These are phyloP conservation scores for Globisporangium nodosum DNA, from an alignment of 352 stramenopile species.

Conservation along the genomic window DNA sequence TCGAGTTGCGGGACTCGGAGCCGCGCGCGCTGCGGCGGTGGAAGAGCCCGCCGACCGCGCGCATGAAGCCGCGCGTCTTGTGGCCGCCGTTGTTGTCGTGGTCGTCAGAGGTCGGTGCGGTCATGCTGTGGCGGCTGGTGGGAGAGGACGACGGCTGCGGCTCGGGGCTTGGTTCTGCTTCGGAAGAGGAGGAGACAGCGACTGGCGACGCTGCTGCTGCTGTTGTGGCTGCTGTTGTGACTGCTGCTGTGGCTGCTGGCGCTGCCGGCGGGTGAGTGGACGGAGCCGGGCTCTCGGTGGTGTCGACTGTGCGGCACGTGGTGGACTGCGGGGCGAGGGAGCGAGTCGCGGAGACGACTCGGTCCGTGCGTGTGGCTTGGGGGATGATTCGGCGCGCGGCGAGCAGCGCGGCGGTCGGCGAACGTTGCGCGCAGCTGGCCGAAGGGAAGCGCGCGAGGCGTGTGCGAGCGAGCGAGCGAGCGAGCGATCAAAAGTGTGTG, in stretches of 20 bases:
- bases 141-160: neutral
- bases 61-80: conserved; percentile 41
- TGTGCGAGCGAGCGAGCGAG: neutral
- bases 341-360: conserved; percentile 1
- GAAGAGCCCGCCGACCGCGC: conserved; percentile 43
- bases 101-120: neutral
- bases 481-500: neutral
- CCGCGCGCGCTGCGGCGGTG: conserved; percentile 23
- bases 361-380: neutral
- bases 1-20: conserved; percentile 13
- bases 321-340: conserved; percentile 7
- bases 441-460: neutral
- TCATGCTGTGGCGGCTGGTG: conserved; percentile 3
- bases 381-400: neutral
- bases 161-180: neutral
- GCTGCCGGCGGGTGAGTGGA: neutral
- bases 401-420: neutral
- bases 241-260: neutral
- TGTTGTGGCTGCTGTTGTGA: neutral
- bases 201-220: neutral
- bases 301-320: conserved; percentile 12
- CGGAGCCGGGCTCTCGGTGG: conserved; percentile 6
- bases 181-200: neutral
- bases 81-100: conserved; percentile 3
- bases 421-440: conserved; percentile 8